Evolutionary conservation across 148 eudicot species (phyloP).

Genomic region (Amaranthus cruentus): DNA sequence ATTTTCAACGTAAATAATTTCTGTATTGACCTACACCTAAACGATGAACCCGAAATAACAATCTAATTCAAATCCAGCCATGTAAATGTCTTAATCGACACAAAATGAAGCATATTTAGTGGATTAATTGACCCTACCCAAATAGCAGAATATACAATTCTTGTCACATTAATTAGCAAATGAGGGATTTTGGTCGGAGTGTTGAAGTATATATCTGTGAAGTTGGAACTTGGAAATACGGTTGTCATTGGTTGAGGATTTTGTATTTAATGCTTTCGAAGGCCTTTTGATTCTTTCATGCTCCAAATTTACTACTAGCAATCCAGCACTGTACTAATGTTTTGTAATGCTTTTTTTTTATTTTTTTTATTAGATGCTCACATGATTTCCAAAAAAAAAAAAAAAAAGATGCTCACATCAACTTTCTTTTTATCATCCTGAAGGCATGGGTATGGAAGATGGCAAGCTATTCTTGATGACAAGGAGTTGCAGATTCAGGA

Average conservation of each 20-base stretch:
- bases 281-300: background rate
- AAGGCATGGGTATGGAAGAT: conserved; percentile 98
- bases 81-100: too few species aligned
- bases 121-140: background rate
- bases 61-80: background rate
- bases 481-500: conserved; percentile 72
- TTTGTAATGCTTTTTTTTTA: background rate
- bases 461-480: conserved; percentile 97
- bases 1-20: too few species aligned
- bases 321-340: background rate
- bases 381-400: too few species aligned
- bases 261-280: background rate
- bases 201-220: background rate
- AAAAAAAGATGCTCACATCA: background rate
- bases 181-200: background rate
- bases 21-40: too few species aligned
- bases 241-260: background rate
- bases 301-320: background rate
- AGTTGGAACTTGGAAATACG: background rate
- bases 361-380: too few species aligned
- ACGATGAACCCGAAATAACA: background rate
- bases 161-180: background rate
- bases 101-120: too few species aligned
- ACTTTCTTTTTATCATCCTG: conserved; percentile 15
- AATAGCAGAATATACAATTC: background rate